Conservation (phyloP, 2,329 filamentous ascomycete genomes). For the Nakataea oryzae region DNA sequence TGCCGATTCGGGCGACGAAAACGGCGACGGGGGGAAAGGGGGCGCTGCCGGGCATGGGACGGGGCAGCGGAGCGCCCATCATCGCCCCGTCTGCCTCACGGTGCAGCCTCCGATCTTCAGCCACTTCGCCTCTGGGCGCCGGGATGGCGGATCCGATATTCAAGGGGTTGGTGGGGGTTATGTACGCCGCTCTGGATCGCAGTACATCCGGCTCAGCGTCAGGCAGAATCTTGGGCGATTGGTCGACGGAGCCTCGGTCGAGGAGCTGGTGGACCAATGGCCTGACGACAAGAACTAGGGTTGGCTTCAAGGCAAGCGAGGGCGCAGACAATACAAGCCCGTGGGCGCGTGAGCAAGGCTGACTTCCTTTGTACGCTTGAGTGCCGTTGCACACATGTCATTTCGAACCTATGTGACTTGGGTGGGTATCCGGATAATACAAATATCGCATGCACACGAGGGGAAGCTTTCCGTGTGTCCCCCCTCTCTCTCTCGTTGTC, state of each 20-base stretch:
- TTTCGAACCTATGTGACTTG: background rate
- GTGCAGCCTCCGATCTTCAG: slow-evolving; percentile 19
- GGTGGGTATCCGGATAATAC: background rate
- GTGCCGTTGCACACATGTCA: background rate
- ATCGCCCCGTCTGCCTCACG: slow-evolving; percentile 14
- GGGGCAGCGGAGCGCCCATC: background rate
- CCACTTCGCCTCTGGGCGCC: slow-evolving; percentile 11
- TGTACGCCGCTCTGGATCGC: slow-evolving; percentile 13
- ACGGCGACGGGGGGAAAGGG: background rate
- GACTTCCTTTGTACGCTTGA: background rate
- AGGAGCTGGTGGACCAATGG: slow-evolving; percentile 14
- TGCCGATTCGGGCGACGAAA: slow-evolving; percentile 1
- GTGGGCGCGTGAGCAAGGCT: too few species aligned
- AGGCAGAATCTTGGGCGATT: slow-evolving; percentile 16
- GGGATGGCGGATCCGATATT: slow-evolving; percentile 16
- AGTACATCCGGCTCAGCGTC: slow-evolving; percentile 17
- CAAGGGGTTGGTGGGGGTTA: slow-evolving; percentile 17
- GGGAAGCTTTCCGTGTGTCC: background rate
- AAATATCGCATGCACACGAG: background rate
- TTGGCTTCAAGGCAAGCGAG: too few species aligned
- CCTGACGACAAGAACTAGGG: slow-evolving; percentile 5
- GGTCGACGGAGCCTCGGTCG: slow-evolving; percentile 8
- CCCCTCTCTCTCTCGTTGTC: too few species aligned
- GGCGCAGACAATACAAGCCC: too few species aligned
- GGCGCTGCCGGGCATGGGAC: background rate